Evolutionary conservation across 768 basidiomycete genomes (phyloP), one percentile per base, ranked within the genome.

Genomic region (Lepiota brunneoincarnata): DNA sequence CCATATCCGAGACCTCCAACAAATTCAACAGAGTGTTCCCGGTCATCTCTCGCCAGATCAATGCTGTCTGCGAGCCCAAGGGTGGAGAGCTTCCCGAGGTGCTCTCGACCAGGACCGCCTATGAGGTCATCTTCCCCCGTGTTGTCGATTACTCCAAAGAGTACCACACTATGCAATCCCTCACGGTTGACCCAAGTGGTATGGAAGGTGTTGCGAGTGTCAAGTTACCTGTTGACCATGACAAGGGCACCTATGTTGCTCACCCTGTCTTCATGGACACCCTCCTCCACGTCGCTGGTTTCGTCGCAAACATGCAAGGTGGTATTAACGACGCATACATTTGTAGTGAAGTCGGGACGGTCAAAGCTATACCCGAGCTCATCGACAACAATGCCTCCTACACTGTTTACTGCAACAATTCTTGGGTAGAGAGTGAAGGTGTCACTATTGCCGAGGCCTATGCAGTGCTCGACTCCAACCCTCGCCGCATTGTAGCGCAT

Each of bases 111-210:
- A 78, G 77, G 34, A 81, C 80, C 0, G 67, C 76, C 0, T 91
- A 91, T 63, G 79, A 87, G 42, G 73, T 83, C 39, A 78, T 89
- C 50, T 89, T 89, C 59, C 77, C 86, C 17, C 80, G 84, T 7
- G 74, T 89, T 42, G 88, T 91, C 24, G 74, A 78, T 10, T 91
- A 90, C 60, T 74, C 79, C 2, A 65, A 72, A 36, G 67, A 73
- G 26, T 89, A 85, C 64, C 86, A 77, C 21, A 77, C 81, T 12
- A 78, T 89, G 54, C 72, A 75, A 54, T 40, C 82, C 85, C 63
- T 74, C 73, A 0, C 84, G 84, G 63, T 76, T 73, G 5, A 74
- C 76, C 20, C 79, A 76, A 37, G 80, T 79, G 1, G 67, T 75
- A 1, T 90, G 90, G 62, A 79, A 86, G 43, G 72, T 82, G 76